A percentile compares a stretch with the other conserved stretches of the same genome.
phyloP scores from a whole-genome alignment of 208 protist genomes.

The Leishmania amazonensis region DNA sequence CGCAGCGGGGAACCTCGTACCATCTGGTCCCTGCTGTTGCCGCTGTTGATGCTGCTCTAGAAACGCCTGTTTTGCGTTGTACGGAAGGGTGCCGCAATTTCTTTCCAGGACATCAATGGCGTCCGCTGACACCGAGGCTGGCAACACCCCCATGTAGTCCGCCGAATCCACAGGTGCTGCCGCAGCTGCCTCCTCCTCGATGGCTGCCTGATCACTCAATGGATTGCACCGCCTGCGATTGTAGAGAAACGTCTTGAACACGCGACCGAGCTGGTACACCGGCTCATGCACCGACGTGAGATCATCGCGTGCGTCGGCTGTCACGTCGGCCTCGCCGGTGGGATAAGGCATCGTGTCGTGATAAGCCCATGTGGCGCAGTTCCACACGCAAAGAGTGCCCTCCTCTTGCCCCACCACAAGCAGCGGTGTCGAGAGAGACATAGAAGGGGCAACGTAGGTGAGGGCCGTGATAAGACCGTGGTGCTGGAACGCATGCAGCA shows the following conservation, averaged over 20 bases:
- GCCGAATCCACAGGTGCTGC: not conserved
- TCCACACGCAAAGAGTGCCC: constrained; percentile 43
- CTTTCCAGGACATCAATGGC: constrained; percentile 16
- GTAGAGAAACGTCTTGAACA: constrained; percentile 44
- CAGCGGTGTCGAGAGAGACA: constrained; percentile 19
- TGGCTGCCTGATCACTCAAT: not conserved
- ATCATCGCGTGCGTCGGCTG: constrained; percentile 18
- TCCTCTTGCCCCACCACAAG: constrained; percentile 52
- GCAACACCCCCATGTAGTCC: constrained; percentile 15
- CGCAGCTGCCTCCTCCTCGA: not conserved
- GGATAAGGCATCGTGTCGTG: constrained; percentile 49
- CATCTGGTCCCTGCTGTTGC: not conserved
- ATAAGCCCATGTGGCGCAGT: constrained; percentile 27
- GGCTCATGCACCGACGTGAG: constrained; percentile 20
- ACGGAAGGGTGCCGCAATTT: constrained; percentile 1
- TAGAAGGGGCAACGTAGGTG: constrained; percentile 12
- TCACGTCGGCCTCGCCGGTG: constrained; percentile 34
- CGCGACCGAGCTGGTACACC: constrained; percentile 16
- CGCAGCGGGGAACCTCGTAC: not conserved
- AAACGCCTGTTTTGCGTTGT: constrained; percentile 5
- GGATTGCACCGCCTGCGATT: constrained; percentile 31
- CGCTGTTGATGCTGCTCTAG: not conserved
- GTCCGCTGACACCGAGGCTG: constrained; percentile 4
- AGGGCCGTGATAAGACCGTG: constrained; percentile 18
- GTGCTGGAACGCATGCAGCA: constrained; percentile 27